Conservation (phyloP, 176 grass and related monocot species). For the Urochloa ruziziensis region DNA sequence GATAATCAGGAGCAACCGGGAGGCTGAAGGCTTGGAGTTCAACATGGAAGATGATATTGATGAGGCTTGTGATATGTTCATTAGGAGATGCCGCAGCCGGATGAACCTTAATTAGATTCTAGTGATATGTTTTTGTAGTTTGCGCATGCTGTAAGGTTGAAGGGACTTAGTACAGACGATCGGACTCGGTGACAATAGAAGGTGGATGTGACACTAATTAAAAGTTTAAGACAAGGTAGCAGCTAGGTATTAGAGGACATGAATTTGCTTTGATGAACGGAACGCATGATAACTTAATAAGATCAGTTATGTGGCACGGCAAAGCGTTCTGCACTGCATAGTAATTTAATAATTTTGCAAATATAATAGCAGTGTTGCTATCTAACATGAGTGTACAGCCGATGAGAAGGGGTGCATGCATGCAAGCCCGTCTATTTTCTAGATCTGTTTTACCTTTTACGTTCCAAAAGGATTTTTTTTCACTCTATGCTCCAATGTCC, state of each 20-base stretch:
- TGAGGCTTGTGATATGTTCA: slow-evolving; percentile 73
- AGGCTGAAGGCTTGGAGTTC: slow-evolving; percentile 59
- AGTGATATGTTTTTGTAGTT: not conserved
- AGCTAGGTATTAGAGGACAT: not conserved
- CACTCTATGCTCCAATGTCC: too few species aligned
- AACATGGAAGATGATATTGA: slow-evolving; percentile 75
- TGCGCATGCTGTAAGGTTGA: not conserved
- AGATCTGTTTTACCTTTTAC: too few species aligned
- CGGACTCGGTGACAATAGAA: not conserved
- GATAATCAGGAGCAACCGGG: slow-evolving; percentile 57
- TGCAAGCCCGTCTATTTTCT: too few species aligned
- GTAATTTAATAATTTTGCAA: not conserved
- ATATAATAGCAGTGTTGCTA: too few species aligned
- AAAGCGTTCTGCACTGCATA: not conserved
- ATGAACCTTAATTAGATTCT: slow-evolving; percentile 40
- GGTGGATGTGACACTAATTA: too few species aligned
- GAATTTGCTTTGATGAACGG: not conserved
- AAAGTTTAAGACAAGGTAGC: too few species aligned
- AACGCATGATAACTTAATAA: not conserved
- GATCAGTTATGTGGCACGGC: too few species aligned
- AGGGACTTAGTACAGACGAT: not conserved
- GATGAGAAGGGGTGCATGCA: too few species aligned
- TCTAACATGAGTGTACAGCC: too few species aligned
- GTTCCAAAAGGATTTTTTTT: too few species aligned
- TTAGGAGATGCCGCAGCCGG: slow-evolving; percentile 51